These are phyloP conservation scores for Udeniomyces megalosporus DNA, from an alignment of 768 basidiomycete species.

Conservation along the genomic window DNA sequence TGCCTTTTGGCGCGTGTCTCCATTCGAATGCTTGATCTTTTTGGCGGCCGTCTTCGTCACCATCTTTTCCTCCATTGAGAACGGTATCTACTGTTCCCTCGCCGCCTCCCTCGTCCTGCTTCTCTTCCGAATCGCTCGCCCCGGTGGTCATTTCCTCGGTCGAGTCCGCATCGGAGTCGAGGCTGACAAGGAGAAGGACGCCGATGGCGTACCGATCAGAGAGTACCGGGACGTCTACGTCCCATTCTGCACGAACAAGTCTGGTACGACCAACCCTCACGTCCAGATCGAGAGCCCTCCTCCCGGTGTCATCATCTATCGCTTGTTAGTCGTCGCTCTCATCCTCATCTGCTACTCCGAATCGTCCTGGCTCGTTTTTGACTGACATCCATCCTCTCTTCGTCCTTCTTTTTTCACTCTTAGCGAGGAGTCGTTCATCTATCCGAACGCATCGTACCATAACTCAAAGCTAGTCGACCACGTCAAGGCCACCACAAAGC, in stretches of 20 bases:
- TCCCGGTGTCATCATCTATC: slow-evolving; percentile 79
- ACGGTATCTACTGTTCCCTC: slow-evolving; percentile 42
- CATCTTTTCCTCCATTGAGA: slow-evolving; percentile 79
- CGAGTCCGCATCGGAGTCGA: slow-evolving; percentile 42
- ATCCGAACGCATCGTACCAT: slow-evolving; percentile 33
- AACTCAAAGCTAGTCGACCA: slow-evolving; percentile 64
- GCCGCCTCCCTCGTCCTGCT: slow-evolving; percentile 61
- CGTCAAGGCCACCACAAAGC: slow-evolving; percentile 58
- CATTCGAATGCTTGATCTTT: slow-evolving; percentile 48
- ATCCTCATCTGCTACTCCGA: not conserved
- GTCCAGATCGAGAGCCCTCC: slow-evolving; percentile 60
- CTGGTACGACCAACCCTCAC: slow-evolving; percentile 39
- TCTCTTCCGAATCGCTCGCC: slow-evolving; percentile 69
- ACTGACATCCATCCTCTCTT: not conserved
- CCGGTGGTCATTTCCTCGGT: slow-evolving; percentile 81
- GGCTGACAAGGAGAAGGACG: not conserved
- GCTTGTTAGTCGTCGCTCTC: slow-evolving; percentile 23
- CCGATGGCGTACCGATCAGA: too few relatives aligned
- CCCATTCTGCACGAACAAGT: slow-evolving; percentile 40
- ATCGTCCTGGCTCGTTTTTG: not conserved
- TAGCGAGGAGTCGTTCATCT: slow-evolving; percentile 57
- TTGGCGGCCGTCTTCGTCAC: slow-evolving; percentile 39
- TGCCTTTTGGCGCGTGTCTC: slow-evolving; percentile 83
- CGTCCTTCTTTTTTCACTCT: not conserved
- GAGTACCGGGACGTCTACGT: slow-evolving; percentile 59